Conservation (phyloP, 768 basidiomycete species). For the Porpolomopsis calyptriformis region DNA sequence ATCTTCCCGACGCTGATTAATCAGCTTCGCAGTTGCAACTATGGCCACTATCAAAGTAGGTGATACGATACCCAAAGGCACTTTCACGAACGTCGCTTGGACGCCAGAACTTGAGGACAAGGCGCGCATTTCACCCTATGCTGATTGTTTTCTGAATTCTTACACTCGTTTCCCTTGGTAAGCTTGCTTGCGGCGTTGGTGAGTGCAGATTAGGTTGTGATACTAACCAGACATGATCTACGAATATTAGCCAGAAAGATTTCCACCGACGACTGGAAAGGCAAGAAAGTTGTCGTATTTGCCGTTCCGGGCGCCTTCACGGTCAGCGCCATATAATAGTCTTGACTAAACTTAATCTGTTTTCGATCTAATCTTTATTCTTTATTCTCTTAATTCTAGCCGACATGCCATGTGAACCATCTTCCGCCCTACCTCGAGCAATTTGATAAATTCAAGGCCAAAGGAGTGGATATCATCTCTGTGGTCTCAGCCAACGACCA, state of each 20-base stretch:
- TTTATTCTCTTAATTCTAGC: slow-evolving; percentile 38
- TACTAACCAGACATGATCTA: not conserved
- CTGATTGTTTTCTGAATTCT: not conserved
- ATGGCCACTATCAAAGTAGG: slow-evolving; percentile 49
- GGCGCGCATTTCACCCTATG: slow-evolving; percentile 25
- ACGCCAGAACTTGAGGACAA: slow-evolving; percentile 50
- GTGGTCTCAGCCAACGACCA: slow-evolving; percentile 73
- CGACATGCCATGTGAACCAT: slow-evolving; percentile 57
- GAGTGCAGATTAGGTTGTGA: slow-evolving; percentile 18
- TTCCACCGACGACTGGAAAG: slow-evolving; percentile 57
- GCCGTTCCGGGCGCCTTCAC: slow-evolving; percentile 78
- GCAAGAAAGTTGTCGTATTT: slow-evolving; percentile 73
- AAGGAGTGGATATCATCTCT: slow-evolving; percentile 64
- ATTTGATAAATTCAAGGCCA: slow-evolving; percentile 64
- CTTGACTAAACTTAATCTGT: no score
- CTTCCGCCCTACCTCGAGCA: slow-evolving; percentile 57
- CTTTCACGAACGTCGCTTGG: slow-evolving; percentile 49
- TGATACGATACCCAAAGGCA: slow-evolving; percentile 36
- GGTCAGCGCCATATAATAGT: slow-evolving; percentile 40
- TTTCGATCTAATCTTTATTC: slow-evolving; percentile 32
- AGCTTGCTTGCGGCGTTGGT: slow-evolving; percentile 61
- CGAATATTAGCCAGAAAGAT: slow-evolving; percentile 36
- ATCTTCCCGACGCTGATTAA: not conserved
- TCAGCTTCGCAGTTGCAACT: no score
- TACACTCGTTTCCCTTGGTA: slow-evolving; percentile 7